Base-by-base conservation (phyloP, 73 alveolate genomes). In the Paramecium sexaurelia region DNA sequence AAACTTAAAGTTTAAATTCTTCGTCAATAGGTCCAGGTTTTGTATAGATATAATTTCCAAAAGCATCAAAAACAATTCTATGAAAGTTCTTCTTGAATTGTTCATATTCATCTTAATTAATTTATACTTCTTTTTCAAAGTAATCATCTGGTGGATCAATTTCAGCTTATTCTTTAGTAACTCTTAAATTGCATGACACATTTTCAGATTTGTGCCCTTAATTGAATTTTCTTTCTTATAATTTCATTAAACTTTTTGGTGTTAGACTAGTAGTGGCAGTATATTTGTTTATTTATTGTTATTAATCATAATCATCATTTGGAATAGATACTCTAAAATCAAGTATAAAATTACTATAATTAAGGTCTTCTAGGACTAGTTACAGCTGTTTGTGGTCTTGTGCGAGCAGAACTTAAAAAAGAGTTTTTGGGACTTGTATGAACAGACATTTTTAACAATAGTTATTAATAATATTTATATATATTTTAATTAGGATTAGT, bases 371-470 rank as follows among this genome's bases (percentile, higher is more conserved):
- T n/a, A 0, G 68, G 83, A 11, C 83, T 39, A 5, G 90, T 78
- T 24, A 78, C 43, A 45, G 90, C 90, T 10, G 90, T 78, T 41
- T 78, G 24, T n/a, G 90, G 90, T 45, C 90, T 37, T 9, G 90
- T 78, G 5, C 40, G 43, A 41, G 75, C 20, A 6, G 75, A 37
- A 32, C 83, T 61, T 29, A 61, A 61, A 11, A 61, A 61, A 9
- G 83, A 61, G 43, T n/a, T 61, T 8, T 61, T 61, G 26, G 39
- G 39, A 61, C 83, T 61, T 61, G 39, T 61, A 29, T 61, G 83
- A 61, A 26, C 83, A 61, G 83, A 61, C 83, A 61, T 61, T 61
- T n/a, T 61, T 61, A 22, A 51, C 17, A 51, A 51, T 51, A 51
- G 67, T 17, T 51, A 51, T 51, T 51, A 51, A 15, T n/a, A 51